These are phyloP conservation scores for Suhomyces tanzawaensis DNA, from an alignment of 805 yeast genomes.

Conservation along the genomic window DNA sequence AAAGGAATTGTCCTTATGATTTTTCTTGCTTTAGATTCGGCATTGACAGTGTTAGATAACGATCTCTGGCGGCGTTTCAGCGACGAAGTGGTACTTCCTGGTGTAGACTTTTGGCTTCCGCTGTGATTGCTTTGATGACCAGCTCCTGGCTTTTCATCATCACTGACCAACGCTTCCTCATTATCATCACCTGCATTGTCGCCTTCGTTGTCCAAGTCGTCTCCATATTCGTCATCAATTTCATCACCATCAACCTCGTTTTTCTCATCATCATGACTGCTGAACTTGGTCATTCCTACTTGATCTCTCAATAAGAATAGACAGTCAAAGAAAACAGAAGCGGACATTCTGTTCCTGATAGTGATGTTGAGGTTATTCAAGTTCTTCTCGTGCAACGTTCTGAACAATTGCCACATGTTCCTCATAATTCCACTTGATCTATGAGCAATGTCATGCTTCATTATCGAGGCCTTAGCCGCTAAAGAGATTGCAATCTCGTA, in stretches of 20 bases:
- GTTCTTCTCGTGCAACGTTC: constrained; percentile 59
- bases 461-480: constrained; percentile 75
- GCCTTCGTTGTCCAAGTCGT: constrained; percentile 25
- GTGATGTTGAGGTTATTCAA: constrained; percentile 44
- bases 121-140: constrained; percentile 4
- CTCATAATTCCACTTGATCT: constrained; percentile 92
- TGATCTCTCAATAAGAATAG: constrained; percentile 80
- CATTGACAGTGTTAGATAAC: constrained; percentile 54
- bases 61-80: constrained; percentile 43
- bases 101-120: constrained; percentile 34
- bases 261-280: constrained; percentile 32
- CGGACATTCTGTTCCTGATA: constrained; percentile 84
- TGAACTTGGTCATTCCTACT: constrained; percentile 75
- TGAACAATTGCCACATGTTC: constrained; percentile 87
- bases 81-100: constrained; percentile 38
- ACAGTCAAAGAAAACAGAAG: constrained; percentile 89
- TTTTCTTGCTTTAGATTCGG: constrained; percentile 70
- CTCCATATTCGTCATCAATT: constrained; percentile 25
- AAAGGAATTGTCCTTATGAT: constrained; percentile 77
- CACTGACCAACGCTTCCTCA: constrained; percentile 23
- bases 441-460: constrained; percentile 90
- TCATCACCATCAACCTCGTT: constrained; percentile 14
- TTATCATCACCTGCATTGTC: constrained; percentile 11
- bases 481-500: constrained; percentile 65
- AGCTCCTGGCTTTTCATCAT: constrained; percentile 12